These are phyloP conservation scores for Lophiostoma macrostomum DNA, from an alignment of 495 filamentous ascomycete species.

Conservation along the genomic window DNA sequence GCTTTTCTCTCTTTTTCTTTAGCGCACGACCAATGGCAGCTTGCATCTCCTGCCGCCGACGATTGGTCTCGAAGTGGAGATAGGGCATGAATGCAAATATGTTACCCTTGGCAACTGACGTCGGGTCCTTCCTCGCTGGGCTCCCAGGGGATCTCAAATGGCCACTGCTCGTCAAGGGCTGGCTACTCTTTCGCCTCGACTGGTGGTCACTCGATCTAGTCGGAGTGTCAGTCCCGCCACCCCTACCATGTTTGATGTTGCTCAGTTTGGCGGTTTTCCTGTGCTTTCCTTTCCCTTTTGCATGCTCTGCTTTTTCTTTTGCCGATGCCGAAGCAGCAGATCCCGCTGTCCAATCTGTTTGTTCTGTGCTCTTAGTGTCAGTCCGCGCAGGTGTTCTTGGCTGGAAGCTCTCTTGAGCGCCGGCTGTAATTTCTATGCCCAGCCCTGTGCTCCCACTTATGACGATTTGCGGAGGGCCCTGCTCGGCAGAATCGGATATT, in stretches of 20 bases:
- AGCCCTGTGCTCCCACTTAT: slow-evolving; percentile 18
- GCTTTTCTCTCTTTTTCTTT: slow-evolving; percentile 25
- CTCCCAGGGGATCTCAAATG: slow-evolving; percentile 30
- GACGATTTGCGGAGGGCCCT: slow-evolving; percentile 36
- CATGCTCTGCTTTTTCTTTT: slow-evolving; percentile 13
- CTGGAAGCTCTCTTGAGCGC: slow-evolving; percentile 7
- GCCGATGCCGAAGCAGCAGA: slow-evolving; percentile 2
- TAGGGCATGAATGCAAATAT: slow-evolving; percentile 69
- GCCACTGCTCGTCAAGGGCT: slow-evolving; percentile 1
- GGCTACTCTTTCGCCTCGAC: slow-evolving; percentile 2
- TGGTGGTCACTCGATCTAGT: slow-evolving; percentile 11
- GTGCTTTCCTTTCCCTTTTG: slow-evolving; percentile 23
- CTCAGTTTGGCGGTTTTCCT: slow-evolving; percentile 23
- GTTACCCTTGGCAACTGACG: slow-evolving; percentile 41
- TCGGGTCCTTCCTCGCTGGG: slow-evolving; percentile 31
- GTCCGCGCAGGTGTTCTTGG: slow-evolving; percentile 23
- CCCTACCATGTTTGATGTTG: neutral
- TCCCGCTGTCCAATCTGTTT: slow-evolving; percentile 23
- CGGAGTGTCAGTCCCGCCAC: slow-evolving; percentile 22
- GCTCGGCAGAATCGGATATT: slow-evolving; percentile 34
- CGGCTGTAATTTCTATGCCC: slow-evolving; percentile 11
- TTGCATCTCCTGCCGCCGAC: slow-evolving; percentile 57
- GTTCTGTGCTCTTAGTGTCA: slow-evolving; percentile 19
- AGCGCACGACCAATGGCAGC: slow-evolving; percentile 53
- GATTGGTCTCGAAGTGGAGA: slow-evolving; percentile 63